phyloP scores from a whole-genome alignment of 177 flowering plant genomes.

The Telopea speciosissima region DNA sequence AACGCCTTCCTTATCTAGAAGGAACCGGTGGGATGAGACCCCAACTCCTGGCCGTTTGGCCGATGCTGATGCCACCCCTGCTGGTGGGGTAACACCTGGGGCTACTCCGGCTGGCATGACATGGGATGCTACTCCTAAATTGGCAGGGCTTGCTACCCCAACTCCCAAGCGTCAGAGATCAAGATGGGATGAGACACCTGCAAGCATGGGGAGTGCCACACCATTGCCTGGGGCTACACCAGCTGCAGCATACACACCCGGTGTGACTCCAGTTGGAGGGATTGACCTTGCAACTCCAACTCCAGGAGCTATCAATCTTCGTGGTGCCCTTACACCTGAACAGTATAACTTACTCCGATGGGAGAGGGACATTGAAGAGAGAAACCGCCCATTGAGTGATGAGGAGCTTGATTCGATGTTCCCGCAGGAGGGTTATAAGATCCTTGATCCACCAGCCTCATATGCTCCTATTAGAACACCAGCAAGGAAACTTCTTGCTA shows the following conservation, averaged over 20 bases:
- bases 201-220: conserved; percentile 88
- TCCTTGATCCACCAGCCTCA: conserved; percentile 87
- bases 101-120: conserved; percentile 97
- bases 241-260: conserved; percentile 72
- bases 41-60: conserved; percentile 91
- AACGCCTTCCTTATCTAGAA: conserved; percentile 43
- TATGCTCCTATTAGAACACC: conserved; percentile 97
- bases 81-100: conserved; percentile 88
- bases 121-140: conserved; percentile 99
- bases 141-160: conserved; percentile 83
- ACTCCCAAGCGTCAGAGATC: conserved; percentile 95
- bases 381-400: conserved; percentile 92
- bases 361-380: conserved; percentile 98
- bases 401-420: conserved; percentile 97
- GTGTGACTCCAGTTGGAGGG: conserved; percentile 92
- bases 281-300: conserved; percentile 86
- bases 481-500: conserved; percentile 92
- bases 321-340: conserved; percentile 81
- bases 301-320: conserved; percentile 56
- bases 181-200: conserved; percentile 99
- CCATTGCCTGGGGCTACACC: conserved; percentile 86
- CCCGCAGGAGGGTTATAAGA: conserved; percentile 89
- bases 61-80: conserved; percentile 91
- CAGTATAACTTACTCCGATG: conserved; percentile 88
- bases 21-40: conserved; percentile 98